Evolutionary conservation across 139 green algal species (phyloP), one percentile per base, ranked within the genome.

Genomic region (Tetraselmis chui): DNA sequence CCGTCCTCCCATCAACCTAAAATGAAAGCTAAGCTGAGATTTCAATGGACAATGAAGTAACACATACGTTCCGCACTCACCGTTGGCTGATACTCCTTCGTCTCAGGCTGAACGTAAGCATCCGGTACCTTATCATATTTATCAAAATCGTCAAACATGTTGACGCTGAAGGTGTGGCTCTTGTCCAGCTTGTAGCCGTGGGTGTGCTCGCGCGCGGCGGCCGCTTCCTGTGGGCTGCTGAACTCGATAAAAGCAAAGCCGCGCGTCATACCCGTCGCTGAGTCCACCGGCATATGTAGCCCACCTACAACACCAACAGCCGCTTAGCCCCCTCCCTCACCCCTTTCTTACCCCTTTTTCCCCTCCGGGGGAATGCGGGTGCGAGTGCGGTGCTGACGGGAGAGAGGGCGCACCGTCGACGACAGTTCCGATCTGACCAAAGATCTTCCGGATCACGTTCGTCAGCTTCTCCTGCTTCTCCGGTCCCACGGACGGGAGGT

Each of bases 231-330:
- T 76, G 91, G 91, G 2, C 76, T 90, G 2, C 84, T 80, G 84
- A 96, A 98, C 89, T 99, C 97, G 29, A 99, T 87, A 79, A 99
- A 99, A 0, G 92, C 94, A 85, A 94, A 99, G 29, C 97, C 97
- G 81, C 97, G 97, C 59, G 89, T 94, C 31, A 90, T 89, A 78
- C 92, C 88, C 5, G 83, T 94, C 1, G 88, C 83, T 5, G 87
- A 77, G 59, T 98, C 94, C 74, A 91, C 78, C 0, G 97, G 97
- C 93, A 99, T 97, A 79, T 85, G 91, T 29, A 99, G 84, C 1
- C 96, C 95, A 83, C 89, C 91, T 93, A 83, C 80, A 83, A 18
- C n/a, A n/a, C n/a, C n/a, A n/a, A n/a, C n/a, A n/a, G n/a, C n/a
- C n/a, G n/a, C n/a, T n/a, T n/a, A n/a, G n/a, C n/a, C n/a, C n/a